Percentiles rank a stretch among this genome's conserved stretches.
These are phyloP conservation scores for Wickerhamomyces canadensis DNA, from an alignment of 805 yeast species.

Conservation along the genomic window DNA sequence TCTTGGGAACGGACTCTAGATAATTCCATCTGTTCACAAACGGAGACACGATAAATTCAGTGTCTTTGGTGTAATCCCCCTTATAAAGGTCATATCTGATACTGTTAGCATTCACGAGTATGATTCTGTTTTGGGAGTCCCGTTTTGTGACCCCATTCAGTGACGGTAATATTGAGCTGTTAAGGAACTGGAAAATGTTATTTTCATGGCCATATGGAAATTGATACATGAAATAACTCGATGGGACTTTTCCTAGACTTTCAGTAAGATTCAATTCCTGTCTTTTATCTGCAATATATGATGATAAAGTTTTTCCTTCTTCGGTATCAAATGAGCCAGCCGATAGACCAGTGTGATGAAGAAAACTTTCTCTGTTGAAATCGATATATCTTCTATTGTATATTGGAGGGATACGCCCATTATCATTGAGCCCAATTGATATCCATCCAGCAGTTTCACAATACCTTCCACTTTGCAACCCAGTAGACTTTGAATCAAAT, in stretches of 20 bases:
- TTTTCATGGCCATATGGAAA: conserved; percentile 56
- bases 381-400: conserved; percentile 73
- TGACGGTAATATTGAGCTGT: conserved; percentile 48
- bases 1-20: conserved; percentile 47
- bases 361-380: conserved; percentile 68
- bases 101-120: conserved; percentile 82
- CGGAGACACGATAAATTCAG: conserved; percentile 81
- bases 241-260: conserved; percentile 60
- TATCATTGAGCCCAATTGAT: conserved; percentile 38
- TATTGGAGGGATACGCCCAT: conserved; percentile 13
- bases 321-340: conserved; percentile 43
- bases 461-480: conserved; percentile 88
- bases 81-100: conserved; percentile 79
- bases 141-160: conserved; percentile 23
- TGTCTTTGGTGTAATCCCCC: conserved; percentile 77
- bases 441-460: conserved; percentile 92
- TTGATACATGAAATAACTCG: conserved; percentile 58
- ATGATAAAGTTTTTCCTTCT: conserved; percentile 45
- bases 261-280: conserved; percentile 46
- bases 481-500: conserved; percentile 63
- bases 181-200: conserved; percentile 56
- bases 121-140: conserved; percentile 34
- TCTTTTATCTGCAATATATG: conserved; percentile 39
- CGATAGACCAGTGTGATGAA: conserved; percentile 44
- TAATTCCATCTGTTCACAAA: conserved; percentile 76